These are phyloP conservation scores for Coccinonectria pachysandricola DNA, from an alignment of 2,329 filamentous ascomycete genomes.

Conservation along the genomic window DNA sequence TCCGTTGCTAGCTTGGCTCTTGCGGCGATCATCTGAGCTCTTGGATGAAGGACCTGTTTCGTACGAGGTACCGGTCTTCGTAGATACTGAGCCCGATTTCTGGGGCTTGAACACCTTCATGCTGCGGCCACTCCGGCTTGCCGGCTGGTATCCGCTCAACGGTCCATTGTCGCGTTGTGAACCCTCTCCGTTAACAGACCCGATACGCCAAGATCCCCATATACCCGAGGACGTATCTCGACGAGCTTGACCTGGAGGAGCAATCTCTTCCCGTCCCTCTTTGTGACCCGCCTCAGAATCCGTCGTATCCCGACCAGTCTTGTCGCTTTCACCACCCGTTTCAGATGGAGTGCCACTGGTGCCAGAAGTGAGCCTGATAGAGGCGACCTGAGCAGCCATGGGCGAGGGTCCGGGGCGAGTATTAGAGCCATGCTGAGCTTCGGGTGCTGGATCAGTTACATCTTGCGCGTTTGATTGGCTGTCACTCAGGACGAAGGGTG, in stretches of 20 bases:
- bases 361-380: constrained; percentile 23
- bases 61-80: constrained; percentile 40
- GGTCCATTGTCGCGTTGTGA: constrained; percentile 41
- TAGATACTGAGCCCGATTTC: constrained; percentile 49
- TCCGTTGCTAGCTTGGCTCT: constrained; percentile 34
- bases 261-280: constrained; percentile 13
- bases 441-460: constrained; percentile 6
- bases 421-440: constrained; percentile 16
- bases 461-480: constrained; percentile 12
- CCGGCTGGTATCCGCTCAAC: constrained; percentile 59
- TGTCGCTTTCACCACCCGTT: constrained; percentile 34
- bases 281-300: constrained; percentile 16
- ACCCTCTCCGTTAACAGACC: constrained; percentile 40
- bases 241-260: constrained; percentile 23
- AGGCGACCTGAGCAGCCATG: constrained; percentile 24
- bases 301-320: constrained; percentile 13
- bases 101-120: constrained; percentile 87
- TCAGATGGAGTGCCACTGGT: constrained; percentile 30
- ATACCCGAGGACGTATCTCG: constrained; percentile 46
- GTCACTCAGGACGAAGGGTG: constrained; percentile 32
- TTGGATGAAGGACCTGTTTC: constrained; percentile 39
- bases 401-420: constrained; percentile 25
- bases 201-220: constrained; percentile 60
- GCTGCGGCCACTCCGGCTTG: constrained; percentile 49
- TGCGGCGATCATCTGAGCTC: constrained; percentile 41